Evolutionary conservation across 192 early-diverging fungal species (phyloP).

Genomic region (Pilaira anomala): DNA sequence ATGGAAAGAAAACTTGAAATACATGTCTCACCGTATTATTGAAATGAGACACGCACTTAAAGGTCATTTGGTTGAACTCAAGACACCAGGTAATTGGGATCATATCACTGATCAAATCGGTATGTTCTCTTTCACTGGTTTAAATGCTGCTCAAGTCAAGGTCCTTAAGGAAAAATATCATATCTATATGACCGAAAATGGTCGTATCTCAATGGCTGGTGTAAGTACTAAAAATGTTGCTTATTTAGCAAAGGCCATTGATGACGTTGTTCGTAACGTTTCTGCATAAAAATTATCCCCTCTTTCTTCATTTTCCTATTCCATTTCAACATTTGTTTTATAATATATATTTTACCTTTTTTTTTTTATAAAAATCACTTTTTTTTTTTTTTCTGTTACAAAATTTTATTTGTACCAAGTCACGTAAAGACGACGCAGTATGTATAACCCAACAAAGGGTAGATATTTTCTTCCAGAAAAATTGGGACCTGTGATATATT

Average conservation of each 20-base stretch:
- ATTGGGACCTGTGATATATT: no score
- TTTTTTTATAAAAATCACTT: no score
- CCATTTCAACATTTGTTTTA: no score
- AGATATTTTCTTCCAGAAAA: no score
- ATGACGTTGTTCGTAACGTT: conserved; percentile 84
- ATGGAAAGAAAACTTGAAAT: conserved; percentile 71
- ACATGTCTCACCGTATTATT: conserved; percentile 91
- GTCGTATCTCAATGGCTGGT: conserved; percentile 95
- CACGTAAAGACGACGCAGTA: no score
- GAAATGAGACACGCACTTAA: conserved; percentile 77
- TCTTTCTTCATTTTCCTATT: background rate
- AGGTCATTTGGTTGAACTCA: conserved; percentile 60
- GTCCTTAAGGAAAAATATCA: conserved; percentile 83
- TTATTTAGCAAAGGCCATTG: conserved; percentile 86
- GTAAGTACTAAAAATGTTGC: conserved; percentile 84
- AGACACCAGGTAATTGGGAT: conserved; percentile 93
- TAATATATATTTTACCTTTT: background rate
- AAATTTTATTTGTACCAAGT: no score
- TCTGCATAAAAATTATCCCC: conserved; percentile 10
- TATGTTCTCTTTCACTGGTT: conserved; percentile 97
- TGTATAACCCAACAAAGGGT: no score
- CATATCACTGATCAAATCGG: conserved; percentile 96
- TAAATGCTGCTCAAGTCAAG: conserved; percentile 64
- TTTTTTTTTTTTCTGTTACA: no score
- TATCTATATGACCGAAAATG: conserved; percentile 92